These are phyloP conservation scores for Populus tremula DNA, from an alignment of 345 rosid genomes.

Conservation along the genomic window DNA sequence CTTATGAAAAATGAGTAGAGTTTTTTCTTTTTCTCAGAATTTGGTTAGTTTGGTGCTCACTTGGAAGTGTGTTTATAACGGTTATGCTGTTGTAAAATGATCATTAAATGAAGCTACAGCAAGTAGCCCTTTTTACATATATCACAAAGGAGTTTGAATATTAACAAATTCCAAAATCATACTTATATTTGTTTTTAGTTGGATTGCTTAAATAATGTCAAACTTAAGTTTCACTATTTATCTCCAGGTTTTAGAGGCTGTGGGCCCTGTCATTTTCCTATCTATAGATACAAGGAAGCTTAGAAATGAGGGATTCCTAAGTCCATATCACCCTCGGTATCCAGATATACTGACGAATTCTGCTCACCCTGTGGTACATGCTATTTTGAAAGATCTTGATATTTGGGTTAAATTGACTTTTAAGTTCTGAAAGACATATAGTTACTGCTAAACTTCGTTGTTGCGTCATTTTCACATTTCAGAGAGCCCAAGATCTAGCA, in stretches of 20 bases:
- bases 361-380: slow-evolving; percentile 92
- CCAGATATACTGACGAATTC: slow-evolving; percentile 97
- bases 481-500: slow-evolving; percentile 99
- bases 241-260: slow-evolving; percentile 95
- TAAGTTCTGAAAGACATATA: background rate
- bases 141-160: background rate
- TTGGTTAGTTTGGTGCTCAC: background rate
- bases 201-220: background rate
- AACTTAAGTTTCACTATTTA: slow-evolving; percentile 12
- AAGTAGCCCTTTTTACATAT: background rate
- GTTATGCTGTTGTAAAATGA: background rate
- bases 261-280: slow-evolving; percentile 90
- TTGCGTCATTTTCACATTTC: slow-evolving; percentile 20
- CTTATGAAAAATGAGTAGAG: background rate
- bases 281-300: slow-evolving; percentile 94
- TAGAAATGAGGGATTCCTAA: slow-evolving; percentile 92
- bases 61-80: background rate
- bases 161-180: background rate
- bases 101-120: background rate
- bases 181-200: background rate
- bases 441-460: background rate
- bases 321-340: slow-evolving; percentile 97
- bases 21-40: background rate
- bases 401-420: background rate
- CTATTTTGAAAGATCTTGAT: slow-evolving; percentile 4